A percentile compares a stretch with the other conserved stretches of the same genome.
These are phyloP conservation scores for Pythium plurisporium DNA, from an alignment of 352 stramenopile species.

Conservation along the genomic window DNA sequence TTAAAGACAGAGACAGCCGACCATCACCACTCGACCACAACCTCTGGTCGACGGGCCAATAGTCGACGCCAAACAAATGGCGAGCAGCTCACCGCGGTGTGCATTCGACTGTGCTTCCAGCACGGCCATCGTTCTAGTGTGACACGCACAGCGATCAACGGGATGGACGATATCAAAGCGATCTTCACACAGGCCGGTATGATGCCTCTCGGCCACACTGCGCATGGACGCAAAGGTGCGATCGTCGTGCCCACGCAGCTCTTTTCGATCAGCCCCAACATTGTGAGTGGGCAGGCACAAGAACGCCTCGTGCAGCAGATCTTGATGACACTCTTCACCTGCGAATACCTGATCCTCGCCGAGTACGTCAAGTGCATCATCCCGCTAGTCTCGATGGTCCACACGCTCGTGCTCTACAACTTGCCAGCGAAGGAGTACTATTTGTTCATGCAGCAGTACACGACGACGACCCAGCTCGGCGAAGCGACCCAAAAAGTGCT, in stretches of 20 bases:
- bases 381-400: constrained; percentile 25
- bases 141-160: constrained; percentile 5
- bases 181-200: constrained; percentile 1
- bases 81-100: constrained; percentile 10
- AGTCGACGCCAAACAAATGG: not conserved
- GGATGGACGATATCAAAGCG: constrained; percentile 10
- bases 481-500: constrained; percentile 10
- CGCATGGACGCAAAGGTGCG: not conserved
- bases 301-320: constrained; percentile 22
- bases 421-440: constrained; percentile 36
- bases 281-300: constrained; percentile 14
- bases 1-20: no score
- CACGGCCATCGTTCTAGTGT: constrained; percentile 15
- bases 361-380: constrained; percentile 38
- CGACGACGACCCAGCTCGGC: not conserved
- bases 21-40: no score
- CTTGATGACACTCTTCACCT: constrained; percentile 24
- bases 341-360: constrained; percentile 32
- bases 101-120: constrained; percentile 11
- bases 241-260: constrained; percentile 6
- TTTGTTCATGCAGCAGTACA: constrained; percentile 15
- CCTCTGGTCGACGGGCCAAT: no score
- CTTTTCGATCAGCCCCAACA: not conserved
- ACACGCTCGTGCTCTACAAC: constrained; percentile 26
- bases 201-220: not conserved